phyloP scores from a whole-genome alignment of 2,329 filamentous ascomycete species.

The Cryphonectria japonica region DNA sequence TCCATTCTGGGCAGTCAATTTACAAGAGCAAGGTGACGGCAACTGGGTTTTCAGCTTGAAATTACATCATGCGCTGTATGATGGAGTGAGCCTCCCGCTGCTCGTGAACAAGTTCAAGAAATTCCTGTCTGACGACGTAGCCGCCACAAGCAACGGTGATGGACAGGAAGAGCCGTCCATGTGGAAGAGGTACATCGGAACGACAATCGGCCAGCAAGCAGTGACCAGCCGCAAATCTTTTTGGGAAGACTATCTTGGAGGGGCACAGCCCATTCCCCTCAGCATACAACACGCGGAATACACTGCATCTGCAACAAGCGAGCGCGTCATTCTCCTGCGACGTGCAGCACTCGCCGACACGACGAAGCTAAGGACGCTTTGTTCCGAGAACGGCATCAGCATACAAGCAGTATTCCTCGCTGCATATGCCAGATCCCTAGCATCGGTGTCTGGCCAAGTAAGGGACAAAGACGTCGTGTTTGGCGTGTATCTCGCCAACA shows the following conservation, averaged over 20 bases:
- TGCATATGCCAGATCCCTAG: constrained; percentile 59
- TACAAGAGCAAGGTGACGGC: constrained; percentile 27
- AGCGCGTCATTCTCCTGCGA: constrained; percentile 44
- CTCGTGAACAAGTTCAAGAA: constrained; percentile 54
- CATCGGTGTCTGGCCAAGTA: constrained; percentile 25
- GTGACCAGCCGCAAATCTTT: constrained; percentile 39
- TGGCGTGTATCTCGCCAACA: constrained; percentile 84
- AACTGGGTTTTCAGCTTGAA: constrained; percentile 52
- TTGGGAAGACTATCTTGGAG: constrained; percentile 48
- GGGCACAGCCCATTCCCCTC: constrained; percentile 31
- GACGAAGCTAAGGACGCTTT: constrained; percentile 41
- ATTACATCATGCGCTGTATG: constrained; percentile 88
- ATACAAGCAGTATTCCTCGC: constrained; percentile 79
- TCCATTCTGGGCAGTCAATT: constrained; percentile 34
- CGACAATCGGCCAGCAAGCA: constrained; percentile 21
- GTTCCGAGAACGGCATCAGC: constrained; percentile 59
- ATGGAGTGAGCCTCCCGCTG: constrained; percentile 75
- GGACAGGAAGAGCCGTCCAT: background rate
- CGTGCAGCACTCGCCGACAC: constrained; percentile 50
- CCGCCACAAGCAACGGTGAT: too few species aligned
- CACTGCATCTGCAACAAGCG: background rate
- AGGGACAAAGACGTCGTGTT: constrained; percentile 57
- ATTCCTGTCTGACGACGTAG: constrained; percentile 28
- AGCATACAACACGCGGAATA: background rate
- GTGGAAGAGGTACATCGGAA: constrained; percentile 37